A percentile compares a stretch with the other conserved stretches of the same genome.
Conservation (phyloP, 495 filamentous ascomycete genomes). For the Penicillium odoratum region DNA sequence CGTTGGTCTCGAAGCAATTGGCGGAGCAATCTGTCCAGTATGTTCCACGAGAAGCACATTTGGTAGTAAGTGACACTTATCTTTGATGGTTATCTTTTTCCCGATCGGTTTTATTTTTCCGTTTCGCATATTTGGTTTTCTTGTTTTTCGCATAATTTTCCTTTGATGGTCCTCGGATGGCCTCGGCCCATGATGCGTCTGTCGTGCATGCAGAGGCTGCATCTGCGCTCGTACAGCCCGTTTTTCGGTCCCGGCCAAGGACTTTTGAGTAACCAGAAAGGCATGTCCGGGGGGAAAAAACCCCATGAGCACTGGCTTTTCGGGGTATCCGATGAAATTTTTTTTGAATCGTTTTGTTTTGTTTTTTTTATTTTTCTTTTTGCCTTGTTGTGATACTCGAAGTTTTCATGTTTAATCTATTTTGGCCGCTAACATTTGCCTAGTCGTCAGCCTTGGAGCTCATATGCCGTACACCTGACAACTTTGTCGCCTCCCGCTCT, state of each 20-base stretch:
- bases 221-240: conserved; percentile 4
- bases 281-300: not conserved
- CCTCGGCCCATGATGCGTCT: not conserved
- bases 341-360: no score
- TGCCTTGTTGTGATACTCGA: not conserved
- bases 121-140: conserved; percentile 5
- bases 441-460: conserved; percentile 72
- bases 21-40: conserved; percentile 77
- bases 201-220: conserved; percentile 5
- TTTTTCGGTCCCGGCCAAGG: not conserved
- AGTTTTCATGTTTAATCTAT: not conserved
- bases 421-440: conserved; percentile 30
- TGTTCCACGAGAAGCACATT: conserved; percentile 67
- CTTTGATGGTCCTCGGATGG: conserved; percentile 2
- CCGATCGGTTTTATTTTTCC: not conserved
- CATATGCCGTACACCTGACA: conserved; percentile 73
- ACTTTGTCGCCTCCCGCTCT: conserved; percentile 72
- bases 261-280: conserved; percentile 6
- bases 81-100: conserved; percentile 4
- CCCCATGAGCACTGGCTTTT: not conserved
- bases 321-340: not conserved
- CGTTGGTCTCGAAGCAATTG: conserved; percentile 83
- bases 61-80: conserved; percentile 59
- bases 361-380: not conserved
- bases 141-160: not conserved